A percentile compares a stretch with the other conserved stretches of the same genome.
Evolutionary conservation across 2,329 filamentous ascomycete genomes (phyloP).

Genomic region (Fusarium graminum): DNA sequence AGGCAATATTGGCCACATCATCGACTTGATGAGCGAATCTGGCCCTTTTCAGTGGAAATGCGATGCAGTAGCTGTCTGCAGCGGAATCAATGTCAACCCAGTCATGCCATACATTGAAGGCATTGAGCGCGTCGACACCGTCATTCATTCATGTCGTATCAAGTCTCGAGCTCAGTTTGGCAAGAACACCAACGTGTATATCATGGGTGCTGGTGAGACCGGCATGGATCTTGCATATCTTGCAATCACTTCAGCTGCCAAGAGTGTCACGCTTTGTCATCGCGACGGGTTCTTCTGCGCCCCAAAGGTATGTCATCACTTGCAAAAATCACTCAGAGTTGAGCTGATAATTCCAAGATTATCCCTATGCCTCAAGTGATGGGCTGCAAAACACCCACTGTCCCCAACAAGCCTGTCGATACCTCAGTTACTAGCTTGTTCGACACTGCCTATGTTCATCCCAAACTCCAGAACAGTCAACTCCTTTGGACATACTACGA

Average conservation of each 20-base stretch:
- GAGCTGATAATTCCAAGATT: conserved; percentile 34
- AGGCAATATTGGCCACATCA: conserved; percentile 21
- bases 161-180: conserved; percentile 60
- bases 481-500: conserved; percentile 63
- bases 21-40: conserved; percentile 24
- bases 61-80: conserved; percentile 62
- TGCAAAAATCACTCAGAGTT: accelerated
- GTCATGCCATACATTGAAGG: conserved; percentile 57
- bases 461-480: conserved; percentile 57
- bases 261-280: conserved; percentile 60
- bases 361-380: conserved; percentile 44
- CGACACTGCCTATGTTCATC: conserved; percentile 65
- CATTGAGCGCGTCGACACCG: conserved; percentile 52
- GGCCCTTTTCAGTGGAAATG: conserved; percentile 51
- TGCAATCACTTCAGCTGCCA: conserved; percentile 59
- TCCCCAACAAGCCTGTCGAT: conserved; percentile 61
- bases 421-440: conserved; percentile 62
- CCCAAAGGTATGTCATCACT: conserved; percentile 54
- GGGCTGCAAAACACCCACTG: conserved; percentile 7
- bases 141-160: conserved; percentile 60
- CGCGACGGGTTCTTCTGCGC: conserved; percentile 61
- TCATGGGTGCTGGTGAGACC: conserved; percentile 62
- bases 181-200: conserved; percentile 55
- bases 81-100: conserved; percentile 59
- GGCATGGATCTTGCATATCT: conserved; percentile 61